These are phyloP conservation scores for Coemansia sp. DNA, from an alignment of 192 early-diverging fungal genomes.

Conservation along the genomic window DNA sequence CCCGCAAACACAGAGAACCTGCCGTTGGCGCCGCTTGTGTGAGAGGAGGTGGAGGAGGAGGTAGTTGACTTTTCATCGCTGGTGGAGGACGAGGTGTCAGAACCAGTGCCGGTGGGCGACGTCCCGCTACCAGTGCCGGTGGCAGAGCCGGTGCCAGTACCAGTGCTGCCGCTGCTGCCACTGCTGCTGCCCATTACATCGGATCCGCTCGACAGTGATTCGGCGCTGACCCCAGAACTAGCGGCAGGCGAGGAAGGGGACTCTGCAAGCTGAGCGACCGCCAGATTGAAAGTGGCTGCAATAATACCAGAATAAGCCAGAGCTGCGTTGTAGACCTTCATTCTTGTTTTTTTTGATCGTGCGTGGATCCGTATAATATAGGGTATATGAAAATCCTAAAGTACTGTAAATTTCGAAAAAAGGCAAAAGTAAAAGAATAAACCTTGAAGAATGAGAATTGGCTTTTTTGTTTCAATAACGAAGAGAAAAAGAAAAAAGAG, in stretches of 20 bases:
- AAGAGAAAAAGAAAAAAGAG: background rate
- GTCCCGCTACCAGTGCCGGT: background rate
- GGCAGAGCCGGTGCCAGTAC: background rate
- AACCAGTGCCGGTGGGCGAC: too few species aligned
- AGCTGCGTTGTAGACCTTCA: slow-evolving; percentile 6
- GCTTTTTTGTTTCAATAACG: background rate
- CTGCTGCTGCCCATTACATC: background rate
- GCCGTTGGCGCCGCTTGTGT: background rate
- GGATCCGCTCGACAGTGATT: background rate
- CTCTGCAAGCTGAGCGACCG: slow-evolving; percentile 3
- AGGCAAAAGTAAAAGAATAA: background rate
- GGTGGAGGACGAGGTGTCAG: too few species aligned
- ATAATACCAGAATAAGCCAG: background rate
- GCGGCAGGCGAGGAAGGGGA: background rate
- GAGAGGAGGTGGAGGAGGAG: background rate
- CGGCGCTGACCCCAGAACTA: background rate
- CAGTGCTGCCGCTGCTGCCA: background rate
- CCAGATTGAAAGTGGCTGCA: background rate
- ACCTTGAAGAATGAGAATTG: background rate
- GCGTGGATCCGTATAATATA: background rate
- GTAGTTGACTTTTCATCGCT: too few species aligned
- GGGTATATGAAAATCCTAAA: background rate
- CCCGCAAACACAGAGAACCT: slow-evolving; percentile 2
- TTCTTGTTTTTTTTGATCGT: background rate
- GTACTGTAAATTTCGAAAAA: background rate